Base-by-base conservation (phyloP, 163 green algal species). In the Scenedesmus sp. region DNA sequence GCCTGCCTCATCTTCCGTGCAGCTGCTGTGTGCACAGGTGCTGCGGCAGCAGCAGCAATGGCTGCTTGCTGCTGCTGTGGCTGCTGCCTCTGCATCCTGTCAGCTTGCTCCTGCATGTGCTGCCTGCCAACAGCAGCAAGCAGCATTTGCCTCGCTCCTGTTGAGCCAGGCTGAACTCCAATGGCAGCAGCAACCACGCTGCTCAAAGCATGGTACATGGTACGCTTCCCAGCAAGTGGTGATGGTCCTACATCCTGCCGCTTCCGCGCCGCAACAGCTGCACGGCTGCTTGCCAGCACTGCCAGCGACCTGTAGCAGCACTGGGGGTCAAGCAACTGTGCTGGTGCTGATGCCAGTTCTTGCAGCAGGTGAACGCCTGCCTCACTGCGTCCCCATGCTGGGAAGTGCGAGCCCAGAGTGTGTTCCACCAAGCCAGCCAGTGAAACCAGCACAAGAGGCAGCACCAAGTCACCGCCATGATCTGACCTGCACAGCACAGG, bases 311-410 rank as follows among this genome's bases (percentile, higher is more conserved):
- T 78, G 51, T 76, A 86, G 43, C 30, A 37, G n/a, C 59, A 26
- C 51, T 86, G 81, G 6, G 49, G 81, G 35, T 86, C 81, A 20
- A 86, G 37, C 81, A 86, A 20, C n/a, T 76, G 81, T 37, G 30
- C 46, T 6, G 35, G 15, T 33, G 81, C 81, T 35, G 49, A 49
- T 76, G 49, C 44, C n/a, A 86, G 33, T 15, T 73, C 4, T 2
- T 46, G 49, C 49, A 86, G 30, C 9, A 37, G 20, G 22, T 30
- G 44, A 43, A 59, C 22, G 3, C 81, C 81, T 30, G 26, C 20
- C 7, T 30, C 51, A 33, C 49, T 86, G 81, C 37, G 49, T 46
- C 16, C 44, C 81, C 81, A 86, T 12, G n/a, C 40, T 33, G 81
- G 81, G n/a, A 86, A 73, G 13, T 40, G 40, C 2, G 24, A 40